Evolutionary conservation across 2,329 filamentous ascomycete species (phyloP), one percentile per base, ranked within the genome.

Genomic region (Blastomyces gilchristii): DNA sequence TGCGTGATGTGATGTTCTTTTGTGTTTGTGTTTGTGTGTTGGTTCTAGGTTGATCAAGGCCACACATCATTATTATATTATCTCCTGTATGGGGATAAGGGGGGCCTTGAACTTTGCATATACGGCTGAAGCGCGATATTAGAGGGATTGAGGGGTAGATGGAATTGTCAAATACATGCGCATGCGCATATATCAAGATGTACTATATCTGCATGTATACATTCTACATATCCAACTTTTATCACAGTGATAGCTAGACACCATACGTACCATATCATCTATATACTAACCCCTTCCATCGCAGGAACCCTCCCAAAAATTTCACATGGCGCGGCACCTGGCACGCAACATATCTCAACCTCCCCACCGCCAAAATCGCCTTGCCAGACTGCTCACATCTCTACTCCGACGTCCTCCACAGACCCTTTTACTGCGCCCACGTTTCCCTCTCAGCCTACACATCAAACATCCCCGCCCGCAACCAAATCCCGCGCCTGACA

Each of bases 361-460:
- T 90, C 16, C 78, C 81, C 0, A 73, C 80, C 16, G 74, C 75
- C 16, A 77, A 81, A 63, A 79, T 83, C 58, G 81, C 85, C 47
- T 79, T 76, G 14, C 78, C 96, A 45, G 82, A 88, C 68, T 96
- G 92, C 76, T 82, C 82, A 60, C 85, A 86, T 69, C 85, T 97
- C 60, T 97, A 90, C 75, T 97, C 93, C 16, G 93, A 99, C 75
- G 86, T 89, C 8, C 81, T 97, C 31, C 90, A 97, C 75, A 85
- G 92, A 11, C 93, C 93, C 0, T 97, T 95, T 74, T 87, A 90
- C 68, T 97, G 93, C 78, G 88, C 90, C 56, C 85, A 96, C 71
- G 86, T 91, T 37, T 76, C 83, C 1, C 77, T 96, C 50, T 74
- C 78, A 7, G 83, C 84, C 1, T 96, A 87, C 73, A 82, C 85